Base-by-base conservation (phyloP, 148 eudicot species). In the Hydrangea macrophylla region DNA sequence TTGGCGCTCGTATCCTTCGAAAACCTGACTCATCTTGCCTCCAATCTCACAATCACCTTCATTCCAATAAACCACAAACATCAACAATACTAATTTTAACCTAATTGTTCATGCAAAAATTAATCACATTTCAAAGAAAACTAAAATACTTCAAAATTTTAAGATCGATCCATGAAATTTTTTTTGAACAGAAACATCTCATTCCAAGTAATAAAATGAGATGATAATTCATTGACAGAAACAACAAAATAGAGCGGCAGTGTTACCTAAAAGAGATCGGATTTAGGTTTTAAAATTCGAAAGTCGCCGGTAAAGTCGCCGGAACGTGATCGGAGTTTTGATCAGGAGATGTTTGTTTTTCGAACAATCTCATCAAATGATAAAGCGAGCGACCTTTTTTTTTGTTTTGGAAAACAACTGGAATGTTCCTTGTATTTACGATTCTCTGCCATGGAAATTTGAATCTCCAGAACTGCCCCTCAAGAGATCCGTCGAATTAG, bases 1-100 rank as follows among this genome's bases (percentile, higher is more conserved):
- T 24, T 78, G 74, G 24, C 77, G 73, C 51, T 78, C 81, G 39
- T 78, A 78, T 58, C 77, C 81, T 73, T 78, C 81, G 36, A 64
- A 78, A 32, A 78, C 81, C 58, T 73, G 67, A 69, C 81, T 78
- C 81, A 78, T 78, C 59, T 37, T 62, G 23, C 22, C 53, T 22
- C 53, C 17, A 48, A 48, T 48, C 53, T 48, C 53, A 48, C 53
- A 18, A 48, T 17, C 7, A 48, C 53, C 53, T 48, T 48, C 53
- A 1, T 48, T 48, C 12, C 17, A 48, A 15, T 22, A 48, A 18
- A 15, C 53, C 17, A 20, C 15, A 48, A 48, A 20, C 15, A 48
- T 20, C 2, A 12, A 0, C 5, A 1, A 20, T 48, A 48, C n/a
- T 17, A 48, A 22, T 18, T 15, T 35, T 35, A 48, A 15, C n/a